phyloP scores from a whole-genome alignment of 352 stramenopile genomes.

The Pythium oligandrum region DNA sequence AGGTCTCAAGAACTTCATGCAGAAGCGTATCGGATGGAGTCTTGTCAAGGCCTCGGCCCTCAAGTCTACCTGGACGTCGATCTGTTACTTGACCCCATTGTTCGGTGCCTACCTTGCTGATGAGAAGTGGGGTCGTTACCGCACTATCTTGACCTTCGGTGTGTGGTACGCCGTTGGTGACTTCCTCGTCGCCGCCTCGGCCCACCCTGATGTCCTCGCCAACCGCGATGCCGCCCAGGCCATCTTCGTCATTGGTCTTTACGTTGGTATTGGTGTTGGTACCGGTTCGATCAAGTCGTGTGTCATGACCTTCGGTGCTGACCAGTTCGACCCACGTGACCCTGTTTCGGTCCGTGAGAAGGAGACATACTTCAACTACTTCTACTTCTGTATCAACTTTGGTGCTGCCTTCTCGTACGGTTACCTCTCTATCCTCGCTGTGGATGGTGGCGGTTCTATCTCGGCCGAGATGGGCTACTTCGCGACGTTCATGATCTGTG shows the following conservation, averaged over 20 bases:
- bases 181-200: constrained; percentile 50
- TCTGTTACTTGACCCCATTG: constrained; percentile 56
- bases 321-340: constrained; percentile 53
- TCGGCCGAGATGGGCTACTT: constrained; percentile 74
- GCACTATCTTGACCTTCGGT: constrained; percentile 51
- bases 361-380: constrained; percentile 74
- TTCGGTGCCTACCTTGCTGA: constrained; percentile 55
- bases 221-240: constrained; percentile 28
- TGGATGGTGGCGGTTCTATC: constrained; percentile 64
- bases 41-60: constrained; percentile 48
- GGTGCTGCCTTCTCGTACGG: constrained; percentile 70
- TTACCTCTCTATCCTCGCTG: constrained; percentile 67
- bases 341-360: constrained; percentile 36
- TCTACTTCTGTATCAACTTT: constrained; percentile 80
- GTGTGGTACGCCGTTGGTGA: constrained; percentile 61
- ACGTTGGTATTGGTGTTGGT: constrained; percentile 36
- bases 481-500: constrained; percentile 56
- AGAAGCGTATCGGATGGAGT: constrained; percentile 47
- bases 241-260: constrained; percentile 61
- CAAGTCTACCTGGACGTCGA: constrained; percentile 61
- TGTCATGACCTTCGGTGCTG: constrained; percentile 26
- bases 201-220: constrained; percentile 44
- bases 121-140: constrained; percentile 57
- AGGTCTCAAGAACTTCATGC: constrained; percentile 62
- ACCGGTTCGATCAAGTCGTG: constrained; percentile 23